phyloP scores from a whole-genome alignment of 1,284 basidiomycete species.

The Schizophyllum amplum region DNA sequence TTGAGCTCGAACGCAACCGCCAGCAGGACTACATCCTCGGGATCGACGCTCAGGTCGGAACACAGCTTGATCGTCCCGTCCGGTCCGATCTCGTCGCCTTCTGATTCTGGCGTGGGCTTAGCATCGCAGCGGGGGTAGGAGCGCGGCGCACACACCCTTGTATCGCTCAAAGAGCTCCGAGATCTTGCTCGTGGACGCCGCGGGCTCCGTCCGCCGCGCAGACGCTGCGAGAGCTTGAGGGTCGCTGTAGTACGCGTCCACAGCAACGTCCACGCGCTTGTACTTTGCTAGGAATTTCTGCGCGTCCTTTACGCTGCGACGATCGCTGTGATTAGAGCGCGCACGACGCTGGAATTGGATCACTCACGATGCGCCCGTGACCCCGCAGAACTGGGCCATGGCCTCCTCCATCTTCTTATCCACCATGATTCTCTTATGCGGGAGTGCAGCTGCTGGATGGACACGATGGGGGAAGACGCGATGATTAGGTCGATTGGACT shows the following conservation, averaged over 20 bases:
- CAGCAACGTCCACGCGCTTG: constrained; percentile 63
- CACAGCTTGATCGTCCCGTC: constrained; percentile 74
- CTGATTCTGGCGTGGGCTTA: constrained; percentile 34
- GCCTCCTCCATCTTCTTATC: constrained; percentile 27
- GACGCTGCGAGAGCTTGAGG: constrained; percentile 23
- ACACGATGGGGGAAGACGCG: neutral
- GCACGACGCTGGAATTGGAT: constrained; percentile 4
- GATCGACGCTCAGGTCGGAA: constrained; percentile 57
- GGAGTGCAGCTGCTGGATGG: neutral
- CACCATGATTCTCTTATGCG: neutral
- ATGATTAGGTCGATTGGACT: neutral
- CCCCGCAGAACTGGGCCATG: constrained; percentile 50
- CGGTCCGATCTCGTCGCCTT: constrained; percentile 52
- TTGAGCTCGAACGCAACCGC: constrained; percentile 73
- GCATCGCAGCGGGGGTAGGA: constrained; percentile 1
- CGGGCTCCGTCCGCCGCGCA: constrained; percentile 20
- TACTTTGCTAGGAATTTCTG: constrained; percentile 64
- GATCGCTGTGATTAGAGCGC: constrained; percentile 20
- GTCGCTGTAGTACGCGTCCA: constrained; percentile 70
- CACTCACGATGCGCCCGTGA: constrained; percentile 67
- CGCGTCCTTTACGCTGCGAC: constrained; percentile 54
- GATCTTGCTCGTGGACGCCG: constrained; percentile 51
- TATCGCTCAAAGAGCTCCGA: constrained; percentile 68
- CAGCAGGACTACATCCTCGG: constrained; percentile 71
- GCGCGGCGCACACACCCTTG: constrained; percentile 46